Conservation (phyloP, 2,329 filamentous ascomycete species). For the Neurospora crassa region DNA sequence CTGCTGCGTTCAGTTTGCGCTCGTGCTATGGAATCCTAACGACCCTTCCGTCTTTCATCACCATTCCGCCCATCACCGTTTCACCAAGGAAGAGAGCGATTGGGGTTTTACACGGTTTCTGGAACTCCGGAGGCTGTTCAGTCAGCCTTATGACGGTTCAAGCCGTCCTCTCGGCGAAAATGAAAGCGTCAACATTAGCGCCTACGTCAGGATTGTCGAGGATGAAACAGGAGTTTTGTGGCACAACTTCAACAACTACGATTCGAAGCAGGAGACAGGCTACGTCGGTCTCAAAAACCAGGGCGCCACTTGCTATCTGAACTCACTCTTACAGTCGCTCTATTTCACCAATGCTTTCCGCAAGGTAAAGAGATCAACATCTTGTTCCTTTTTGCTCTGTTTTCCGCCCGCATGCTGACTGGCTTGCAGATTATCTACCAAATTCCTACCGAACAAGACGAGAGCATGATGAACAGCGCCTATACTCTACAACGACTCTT, state of each 20-base stretch:
- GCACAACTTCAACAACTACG: constrained; percentile 90
- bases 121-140: constrained; percentile 79
- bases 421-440: constrained; percentile 73
- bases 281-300: constrained; percentile 96
- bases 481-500: constrained; percentile 91
- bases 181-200: constrained; percentile 69
- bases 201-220: constrained; percentile 72
- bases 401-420: constrained; percentile 11
- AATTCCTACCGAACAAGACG: constrained; percentile 84
- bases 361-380: constrained; percentile 48
- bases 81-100: constrained; percentile 91
- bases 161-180: constrained; percentile 66
- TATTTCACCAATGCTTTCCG: constrained; percentile 90
- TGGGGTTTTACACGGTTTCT: constrained; percentile 99
- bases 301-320: constrained; percentile 83
- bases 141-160: constrained; percentile 61
- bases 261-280: constrained; percentile 98
- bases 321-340: constrained; percentile 73
- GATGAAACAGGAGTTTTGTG: constrained; percentile 83
- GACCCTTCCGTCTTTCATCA: constrained; percentile 80
- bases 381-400: not conserved
- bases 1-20: constrained; percentile 88
- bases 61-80: constrained; percentile 83
- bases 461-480: constrained; percentile 75
- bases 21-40: constrained; percentile 90